Evolutionary conservation across 331 rosid genomes (phyloP).

Genomic region (Stylosanthes scabra): DNA sequence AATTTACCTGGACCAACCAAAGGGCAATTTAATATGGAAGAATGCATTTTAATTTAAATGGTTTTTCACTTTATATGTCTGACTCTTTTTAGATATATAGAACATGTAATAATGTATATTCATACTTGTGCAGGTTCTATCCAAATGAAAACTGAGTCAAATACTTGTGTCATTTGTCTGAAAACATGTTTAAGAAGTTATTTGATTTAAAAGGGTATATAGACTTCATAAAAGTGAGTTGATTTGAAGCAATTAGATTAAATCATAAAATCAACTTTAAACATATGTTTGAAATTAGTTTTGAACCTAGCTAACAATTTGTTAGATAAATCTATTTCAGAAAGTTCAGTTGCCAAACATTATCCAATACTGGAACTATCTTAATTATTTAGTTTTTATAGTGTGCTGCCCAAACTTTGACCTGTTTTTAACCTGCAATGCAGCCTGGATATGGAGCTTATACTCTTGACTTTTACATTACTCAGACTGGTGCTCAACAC

Average conservation of each 20-base stretch:
- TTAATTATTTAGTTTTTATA: background rate
- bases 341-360: background rate
- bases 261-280: too few species aligned
- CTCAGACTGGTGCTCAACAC: constrained; percentile 48
- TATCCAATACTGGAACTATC: background rate
- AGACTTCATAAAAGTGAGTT: too few species aligned
- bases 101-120: constrained; percentile 22
- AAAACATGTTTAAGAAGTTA: constrained; percentile 30
- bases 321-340: background rate
- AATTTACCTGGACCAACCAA: too few species aligned
- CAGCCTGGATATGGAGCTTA: constrained; percentile 89
- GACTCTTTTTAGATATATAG: constrained; percentile 10
- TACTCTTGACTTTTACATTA: constrained; percentile 67
- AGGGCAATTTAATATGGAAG: too few species aligned
- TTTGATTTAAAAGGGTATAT: too few species aligned
- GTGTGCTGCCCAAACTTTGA: background rate
- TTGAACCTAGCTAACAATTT: too few species aligned
- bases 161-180: constrained; percentile 61
- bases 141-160: constrained; percentile 75
- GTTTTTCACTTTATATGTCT: background rate
- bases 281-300: too few species aligned
- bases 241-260: background rate
- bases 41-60: constrained; percentile 20
- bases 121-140: constrained; percentile 68
- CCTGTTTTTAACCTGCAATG: constrained; percentile 41